Evolutionary conservation across 2,329 filamentous ascomycete species (phyloP).

Genomic region (Curvularia lunata): DNA sequence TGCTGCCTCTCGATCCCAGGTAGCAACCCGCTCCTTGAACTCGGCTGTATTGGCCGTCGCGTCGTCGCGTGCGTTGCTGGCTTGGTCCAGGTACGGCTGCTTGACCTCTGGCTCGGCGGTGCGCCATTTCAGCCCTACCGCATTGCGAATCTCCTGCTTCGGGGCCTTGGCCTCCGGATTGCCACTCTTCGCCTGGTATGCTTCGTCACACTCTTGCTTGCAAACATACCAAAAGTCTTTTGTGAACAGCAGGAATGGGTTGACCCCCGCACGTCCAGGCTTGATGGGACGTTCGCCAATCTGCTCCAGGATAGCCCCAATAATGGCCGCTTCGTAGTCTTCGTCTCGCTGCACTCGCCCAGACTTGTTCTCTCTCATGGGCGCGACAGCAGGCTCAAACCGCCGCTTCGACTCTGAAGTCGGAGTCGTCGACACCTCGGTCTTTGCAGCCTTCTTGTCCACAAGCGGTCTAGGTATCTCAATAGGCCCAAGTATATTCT

Average conservation of each 20-base stretch:
- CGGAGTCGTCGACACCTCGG: slow-evolving; percentile 26
- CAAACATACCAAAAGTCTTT: slow-evolving; percentile 71
- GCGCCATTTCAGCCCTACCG: slow-evolving; percentile 91
- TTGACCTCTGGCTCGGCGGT: slow-evolving; percentile 73
- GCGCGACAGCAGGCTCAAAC: slow-evolving; percentile 23
- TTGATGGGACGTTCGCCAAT: slow-evolving; percentile 78
- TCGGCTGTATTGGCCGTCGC: slow-evolving; percentile 65
- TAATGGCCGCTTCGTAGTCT: slow-evolving; percentile 64
- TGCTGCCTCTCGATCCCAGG: slow-evolving; percentile 74
- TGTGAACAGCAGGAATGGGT: slow-evolving; percentile 89
- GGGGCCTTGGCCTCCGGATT: slow-evolving; percentile 71
- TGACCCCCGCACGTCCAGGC: slow-evolving; percentile 76
- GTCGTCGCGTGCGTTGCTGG: slow-evolving; percentile 70
- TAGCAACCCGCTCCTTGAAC: slow-evolving; percentile 66
- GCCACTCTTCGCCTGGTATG: slow-evolving; percentile 67
- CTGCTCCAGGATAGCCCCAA: slow-evolving; percentile 61
- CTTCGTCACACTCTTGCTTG: slow-evolving; percentile 70
- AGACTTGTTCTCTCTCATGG: slow-evolving; percentile 27
- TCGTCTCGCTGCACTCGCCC: slow-evolving; percentile 41
- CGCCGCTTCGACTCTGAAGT: slow-evolving; percentile 35
- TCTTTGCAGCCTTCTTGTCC: slow-evolving; percentile 59
- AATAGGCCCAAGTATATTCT: slow-evolving; percentile 81
- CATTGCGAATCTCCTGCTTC: slow-evolving; percentile 77
- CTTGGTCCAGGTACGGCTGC: slow-evolving; percentile 78
- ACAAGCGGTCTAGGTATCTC: slow-evolving; percentile 76